A percentile compares a stretch with the other conserved stretches of the same genome.
phyloP scores from a whole-genome alignment of 768 basidiomycete species.

The Cytidiella melzeri region DNA sequence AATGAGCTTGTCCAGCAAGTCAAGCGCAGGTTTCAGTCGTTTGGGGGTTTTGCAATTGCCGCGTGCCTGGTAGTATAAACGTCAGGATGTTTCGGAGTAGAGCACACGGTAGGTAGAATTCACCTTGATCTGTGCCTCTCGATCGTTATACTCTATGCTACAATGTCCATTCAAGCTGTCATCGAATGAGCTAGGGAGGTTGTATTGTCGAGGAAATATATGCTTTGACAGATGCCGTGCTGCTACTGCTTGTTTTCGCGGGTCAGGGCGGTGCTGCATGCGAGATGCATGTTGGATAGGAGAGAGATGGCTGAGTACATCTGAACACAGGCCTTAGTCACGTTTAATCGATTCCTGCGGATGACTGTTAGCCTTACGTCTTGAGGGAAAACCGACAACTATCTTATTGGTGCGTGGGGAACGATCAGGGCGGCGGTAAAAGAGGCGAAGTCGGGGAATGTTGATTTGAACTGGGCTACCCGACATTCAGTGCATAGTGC shows the following conservation, averaged over 20 bases:
- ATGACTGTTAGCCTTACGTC: slow-evolving; percentile 41
- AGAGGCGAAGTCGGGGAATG: slow-evolving; percentile 51
- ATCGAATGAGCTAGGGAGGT: slow-evolving; percentile 54
- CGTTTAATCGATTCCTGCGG: neutral
- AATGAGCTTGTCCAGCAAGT: slow-evolving; percentile 53
- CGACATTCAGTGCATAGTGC: too few species aligned
- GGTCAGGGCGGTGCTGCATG: neutral
- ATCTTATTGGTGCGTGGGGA: slow-evolving; percentile 45
- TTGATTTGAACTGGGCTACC: slow-evolving; percentile 40
- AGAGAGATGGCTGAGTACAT: slow-evolving; percentile 56
- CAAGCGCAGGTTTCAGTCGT: slow-evolving; percentile 51
- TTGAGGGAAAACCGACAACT: slow-evolving; percentile 58
- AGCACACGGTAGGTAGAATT: too few species aligned
- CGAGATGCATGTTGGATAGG: slow-evolving; percentile 33
- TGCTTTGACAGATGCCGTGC: slow-evolving; percentile 72
- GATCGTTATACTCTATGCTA: slow-evolving; percentile 32
- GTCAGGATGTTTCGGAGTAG: slow-evolving; percentile 16
- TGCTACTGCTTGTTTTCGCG: slow-evolving; percentile 38
- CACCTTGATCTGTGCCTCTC: slow-evolving; percentile 71
- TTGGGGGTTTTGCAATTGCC: slow-evolving; percentile 67
- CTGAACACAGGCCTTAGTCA: slow-evolving; percentile 29
- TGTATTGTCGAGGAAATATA: slow-evolving; percentile 79
- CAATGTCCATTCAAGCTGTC: neutral
- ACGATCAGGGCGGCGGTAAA: slow-evolving; percentile 58
- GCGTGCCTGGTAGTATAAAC: slow-evolving; percentile 15